Percentiles rank a stretch among this genome's conserved stretches.
phyloP scores from a whole-genome alignment of 345 rosid species.

The Moricandia arvensis region DNA sequence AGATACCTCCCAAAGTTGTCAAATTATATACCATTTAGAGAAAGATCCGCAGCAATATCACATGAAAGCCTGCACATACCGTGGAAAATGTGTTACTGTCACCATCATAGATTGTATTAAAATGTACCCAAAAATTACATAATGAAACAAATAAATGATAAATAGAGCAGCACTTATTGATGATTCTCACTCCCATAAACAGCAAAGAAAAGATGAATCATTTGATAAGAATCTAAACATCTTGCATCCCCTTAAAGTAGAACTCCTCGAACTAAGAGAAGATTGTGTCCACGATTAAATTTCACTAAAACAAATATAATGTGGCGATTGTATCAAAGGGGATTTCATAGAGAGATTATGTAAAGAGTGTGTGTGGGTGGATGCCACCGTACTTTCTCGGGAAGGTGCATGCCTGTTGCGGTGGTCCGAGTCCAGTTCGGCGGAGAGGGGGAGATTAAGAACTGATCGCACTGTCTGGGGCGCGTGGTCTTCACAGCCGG shows the following conservation, averaged over 20 bases:
- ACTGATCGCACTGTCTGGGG: conserved; percentile 1
- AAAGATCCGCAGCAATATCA: neutral
- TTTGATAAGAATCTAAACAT: neutral
- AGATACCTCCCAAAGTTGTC: neutral
- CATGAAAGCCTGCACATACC: conserved; percentile 27
- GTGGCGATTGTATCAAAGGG: conserved; percentile 21
- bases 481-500: conserved; percentile 24
- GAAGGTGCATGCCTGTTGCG: conserved; percentile 27
- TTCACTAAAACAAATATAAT: neutral
- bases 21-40: conserved; percentile 19
- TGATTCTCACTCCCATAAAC: conserved; percentile 6
- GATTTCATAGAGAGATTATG: neutral
- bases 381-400: neutral
- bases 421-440: conserved; percentile 11
- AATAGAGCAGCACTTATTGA: neutral
- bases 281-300: neutral
- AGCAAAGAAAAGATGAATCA: conserved; percentile 1
- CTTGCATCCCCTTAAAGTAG: neutral
- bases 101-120: neutral
- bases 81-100: neutral
- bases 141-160: neutral
- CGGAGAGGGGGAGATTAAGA: neutral
- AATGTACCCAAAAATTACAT: neutral
- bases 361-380: neutral
- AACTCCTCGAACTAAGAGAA: conserved; percentile 7